Evolutionary conservation across 1,139 yeast species (phyloP).

Genomic region (Lodderomyces elongisporus): DNA sequence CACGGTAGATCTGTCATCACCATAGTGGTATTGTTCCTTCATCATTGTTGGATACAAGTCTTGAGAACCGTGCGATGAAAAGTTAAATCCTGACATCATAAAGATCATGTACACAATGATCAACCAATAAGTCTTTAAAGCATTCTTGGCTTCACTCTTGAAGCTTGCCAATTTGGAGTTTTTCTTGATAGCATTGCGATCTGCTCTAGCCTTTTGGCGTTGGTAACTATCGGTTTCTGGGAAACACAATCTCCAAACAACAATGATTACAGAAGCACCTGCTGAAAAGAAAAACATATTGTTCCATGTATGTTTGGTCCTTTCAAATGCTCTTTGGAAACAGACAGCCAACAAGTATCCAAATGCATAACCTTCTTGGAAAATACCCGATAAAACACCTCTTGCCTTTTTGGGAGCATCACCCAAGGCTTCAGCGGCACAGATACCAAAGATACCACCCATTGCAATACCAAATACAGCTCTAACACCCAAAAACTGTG

Average conservation of each 20-base stretch:
- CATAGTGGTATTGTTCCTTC: conserved; percentile 24
- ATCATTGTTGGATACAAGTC: conserved; percentile 37
- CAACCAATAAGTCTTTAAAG: conserved; percentile 35
- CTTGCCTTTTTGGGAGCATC: conserved; percentile 34
- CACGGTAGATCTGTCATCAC: conserved; percentile 29
- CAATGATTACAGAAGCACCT: conserved; percentile 36
- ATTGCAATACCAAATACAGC: conserved; percentile 40
- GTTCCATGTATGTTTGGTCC: conserved; percentile 31
- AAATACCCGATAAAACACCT: conserved; percentile 38
- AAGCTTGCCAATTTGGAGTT: conserved; percentile 12
- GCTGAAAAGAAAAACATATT: conserved; percentile 41
- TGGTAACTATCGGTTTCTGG: conserved; percentile 36
- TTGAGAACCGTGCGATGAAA: conserved; percentile 38
- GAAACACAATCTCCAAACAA: conserved; percentile 30
- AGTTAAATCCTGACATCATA: conserved; percentile 41
- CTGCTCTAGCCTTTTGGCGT: conserved; percentile 20
- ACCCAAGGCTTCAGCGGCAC: conserved; percentile 35
- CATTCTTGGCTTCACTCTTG: conserved; percentile 21
- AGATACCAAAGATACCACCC: conserved; percentile 41
- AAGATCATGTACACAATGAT: conserved; percentile 31
- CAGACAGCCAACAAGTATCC: conserved; percentile 40
- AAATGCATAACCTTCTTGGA: conserved; percentile 33
- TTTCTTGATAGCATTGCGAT: conserved; percentile 13
- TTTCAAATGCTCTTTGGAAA: conserved; percentile 39
- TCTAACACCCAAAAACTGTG: conserved; percentile 36